Conservation (phyloP, 2,329 filamentous ascomycete species). For the Xylariaceae sp. region DNA sequence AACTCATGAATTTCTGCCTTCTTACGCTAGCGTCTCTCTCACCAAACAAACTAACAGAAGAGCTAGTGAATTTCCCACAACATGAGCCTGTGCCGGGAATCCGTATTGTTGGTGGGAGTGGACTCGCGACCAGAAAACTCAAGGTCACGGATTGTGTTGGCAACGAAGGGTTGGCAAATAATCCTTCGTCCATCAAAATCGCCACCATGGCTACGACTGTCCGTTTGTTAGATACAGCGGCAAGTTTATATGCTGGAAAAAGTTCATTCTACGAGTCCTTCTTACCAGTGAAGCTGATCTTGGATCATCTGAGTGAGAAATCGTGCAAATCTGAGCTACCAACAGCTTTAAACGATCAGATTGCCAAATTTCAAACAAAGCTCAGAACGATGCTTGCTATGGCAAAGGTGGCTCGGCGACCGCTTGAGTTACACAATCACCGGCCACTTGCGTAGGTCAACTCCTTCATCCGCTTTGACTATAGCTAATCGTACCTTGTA, state of each 20-base stretch:
- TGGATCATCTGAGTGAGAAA: constrained; percentile 59
- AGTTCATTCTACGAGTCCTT: constrained; percentile 78
- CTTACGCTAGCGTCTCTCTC: constrained; percentile 68
- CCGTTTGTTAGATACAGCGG: constrained; percentile 62
- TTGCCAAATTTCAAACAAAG: constrained; percentile 41
- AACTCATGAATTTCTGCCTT: constrained; percentile 75
- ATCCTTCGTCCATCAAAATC: constrained; percentile 39
- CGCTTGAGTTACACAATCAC: constrained; percentile 86
- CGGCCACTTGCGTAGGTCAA: constrained; percentile 60
- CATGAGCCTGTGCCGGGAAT: constrained; percentile 52
- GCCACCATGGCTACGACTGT: constrained; percentile 61
- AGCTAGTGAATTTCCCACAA: constrained; percentile 55
- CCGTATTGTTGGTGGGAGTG: constrained; percentile 45
- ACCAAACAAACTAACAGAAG: constrained; percentile 46
- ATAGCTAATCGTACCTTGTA: background rate
- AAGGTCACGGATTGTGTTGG: constrained; percentile 54
- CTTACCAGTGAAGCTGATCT: constrained; percentile 53
- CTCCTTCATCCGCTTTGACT: constrained; percentile 54
- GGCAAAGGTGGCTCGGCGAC: constrained; percentile 64
- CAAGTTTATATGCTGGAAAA: constrained; percentile 70
- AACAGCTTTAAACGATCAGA: constrained; percentile 35
- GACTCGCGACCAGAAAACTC: constrained; percentile 47
- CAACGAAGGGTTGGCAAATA: constrained; percentile 27
- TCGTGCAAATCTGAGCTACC: constrained; percentile 50
- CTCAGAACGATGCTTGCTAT: constrained; percentile 54